These are phyloP conservation scores for Hypoxylon sp. DNA, from an alignment of 2,329 filamentous ascomycete genomes.

Conservation along the genomic window DNA sequence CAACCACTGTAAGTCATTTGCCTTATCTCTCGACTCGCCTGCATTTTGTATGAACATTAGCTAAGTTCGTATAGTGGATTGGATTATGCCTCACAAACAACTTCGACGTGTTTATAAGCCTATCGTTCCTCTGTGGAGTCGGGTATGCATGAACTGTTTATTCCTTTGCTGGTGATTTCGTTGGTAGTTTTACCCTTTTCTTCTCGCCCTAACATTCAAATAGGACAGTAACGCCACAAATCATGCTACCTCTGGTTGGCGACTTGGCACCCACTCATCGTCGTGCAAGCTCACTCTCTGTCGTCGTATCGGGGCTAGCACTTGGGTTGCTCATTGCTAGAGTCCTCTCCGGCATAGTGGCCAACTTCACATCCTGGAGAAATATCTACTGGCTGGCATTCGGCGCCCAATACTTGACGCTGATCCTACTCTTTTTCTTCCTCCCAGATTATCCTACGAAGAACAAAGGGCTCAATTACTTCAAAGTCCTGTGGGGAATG, in stretches of 20 bases:
- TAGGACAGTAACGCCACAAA: conserved; percentile 60
- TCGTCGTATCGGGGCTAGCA: conserved; percentile 76
- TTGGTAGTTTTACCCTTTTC: conserved; percentile 46
- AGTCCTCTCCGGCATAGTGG: conserved; percentile 77
- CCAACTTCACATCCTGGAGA: conserved; percentile 76
- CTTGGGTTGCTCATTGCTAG: conserved; percentile 77
- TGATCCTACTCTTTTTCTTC: conserved; percentile 73
- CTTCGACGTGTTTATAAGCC: conserved; percentile 71
- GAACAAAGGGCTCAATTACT: conserved; percentile 73
- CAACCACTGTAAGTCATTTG: conserved; percentile 66
- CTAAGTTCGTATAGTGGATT: conserved; percentile 62
- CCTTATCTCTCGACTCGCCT: neutral
- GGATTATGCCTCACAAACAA: conserved; percentile 73
- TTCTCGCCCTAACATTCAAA: conserved; percentile 13
- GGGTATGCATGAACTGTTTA: conserved; percentile 59
- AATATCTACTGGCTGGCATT: conserved; percentile 78
- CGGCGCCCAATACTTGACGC: conserved; percentile 74
- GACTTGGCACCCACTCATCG: conserved; percentile 75
- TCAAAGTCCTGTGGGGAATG: conserved; percentile 72
- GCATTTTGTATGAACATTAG: too few species aligned
- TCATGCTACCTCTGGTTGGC: conserved; percentile 80
- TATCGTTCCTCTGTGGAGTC: conserved; percentile 73
- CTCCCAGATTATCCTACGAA: conserved; percentile 80
- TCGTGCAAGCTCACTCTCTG: conserved; percentile 73
- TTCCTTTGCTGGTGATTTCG: conserved; percentile 57